Evolutionary conservation across 2,329 filamentous ascomycete genomes (phyloP).

Genomic region (Beauveria pseudobassiana): DNA sequence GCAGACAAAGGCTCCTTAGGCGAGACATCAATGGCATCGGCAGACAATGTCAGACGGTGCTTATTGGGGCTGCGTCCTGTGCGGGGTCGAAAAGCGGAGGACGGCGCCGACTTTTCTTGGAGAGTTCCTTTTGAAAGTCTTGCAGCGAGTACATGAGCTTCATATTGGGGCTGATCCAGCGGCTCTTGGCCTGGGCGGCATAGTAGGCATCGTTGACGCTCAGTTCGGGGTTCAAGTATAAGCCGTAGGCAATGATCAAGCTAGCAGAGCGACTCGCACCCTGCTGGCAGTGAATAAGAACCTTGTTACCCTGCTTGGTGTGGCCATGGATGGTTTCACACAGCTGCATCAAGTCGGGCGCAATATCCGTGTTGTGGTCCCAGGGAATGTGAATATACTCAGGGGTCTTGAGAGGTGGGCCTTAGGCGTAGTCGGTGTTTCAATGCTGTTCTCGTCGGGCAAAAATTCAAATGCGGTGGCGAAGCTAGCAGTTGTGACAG

Average conservation of each 20-base stretch:
- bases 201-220: slow-evolving; percentile 80
- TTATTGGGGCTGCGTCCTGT: slow-evolving; percentile 50
- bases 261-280: slow-evolving; percentile 80
- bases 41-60: slow-evolving; percentile 53
- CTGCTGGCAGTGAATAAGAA: slow-evolving; percentile 79
- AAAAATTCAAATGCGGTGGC: slow-evolving; percentile 54
- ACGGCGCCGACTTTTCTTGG: slow-evolving; percentile 39
- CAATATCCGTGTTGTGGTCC: slow-evolving; percentile 85
- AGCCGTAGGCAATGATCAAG: slow-evolving; percentile 76
- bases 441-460: slow-evolving; percentile 25
- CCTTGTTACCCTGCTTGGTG: slow-evolving; percentile 65
- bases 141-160: slow-evolving; percentile 84
- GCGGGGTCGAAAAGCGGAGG: slow-evolving; percentile 38
- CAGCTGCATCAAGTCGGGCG: slow-evolving; percentile 64
- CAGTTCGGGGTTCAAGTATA: slow-evolving; percentile 69
- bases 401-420: slow-evolving; percentile 46
- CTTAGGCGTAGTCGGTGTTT: slow-evolving; percentile 50
- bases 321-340: slow-evolving; percentile 70
- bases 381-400: slow-evolving; percentile 84
- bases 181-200: slow-evolving; percentile 70
- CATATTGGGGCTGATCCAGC: slow-evolving; percentile 90
- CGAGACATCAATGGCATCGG: slow-evolving; percentile 45
- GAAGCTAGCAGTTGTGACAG: slow-evolving; percentile 49
- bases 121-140: slow-evolving; percentile 64
- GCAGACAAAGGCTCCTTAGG: slow-evolving; percentile 54